These are phyloP conservation scores for Rhizopogon sp. DNA, from an alignment of 768 basidiomycete species.

Conservation along the genomic window DNA sequence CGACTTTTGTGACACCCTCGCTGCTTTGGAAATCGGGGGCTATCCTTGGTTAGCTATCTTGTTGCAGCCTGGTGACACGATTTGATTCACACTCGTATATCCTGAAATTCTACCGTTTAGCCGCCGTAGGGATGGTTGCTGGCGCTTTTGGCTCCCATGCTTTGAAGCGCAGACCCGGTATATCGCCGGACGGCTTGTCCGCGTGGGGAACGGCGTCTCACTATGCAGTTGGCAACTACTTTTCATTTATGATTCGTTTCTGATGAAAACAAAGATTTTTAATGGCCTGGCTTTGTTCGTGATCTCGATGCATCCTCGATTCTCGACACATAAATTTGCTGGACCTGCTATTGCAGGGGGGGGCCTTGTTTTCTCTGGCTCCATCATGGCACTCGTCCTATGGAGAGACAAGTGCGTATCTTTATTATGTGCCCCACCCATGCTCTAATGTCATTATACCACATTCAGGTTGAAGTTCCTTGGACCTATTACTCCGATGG, in stretches of 20 bases:
- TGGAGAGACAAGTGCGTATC: slow-evolving; percentile 36
- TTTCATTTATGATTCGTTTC: slow-evolving; percentile 1
- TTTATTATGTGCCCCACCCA: background rate
- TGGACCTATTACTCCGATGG: slow-evolving; percentile 66
- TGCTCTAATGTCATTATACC: slow-evolving; percentile 3
- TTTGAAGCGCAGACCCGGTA: slow-evolving; percentile 40
- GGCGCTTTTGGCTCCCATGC: slow-evolving; percentile 71
- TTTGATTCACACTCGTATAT: background rate
- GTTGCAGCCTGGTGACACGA: background rate
- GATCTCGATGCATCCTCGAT: slow-evolving; percentile 58
- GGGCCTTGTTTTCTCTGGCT: slow-evolving; percentile 55
- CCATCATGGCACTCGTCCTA: slow-evolving; percentile 52
- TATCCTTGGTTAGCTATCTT: slow-evolving; percentile 30
- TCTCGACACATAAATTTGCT: slow-evolving; percentile 55
- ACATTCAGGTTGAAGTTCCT: slow-evolving; percentile 39
- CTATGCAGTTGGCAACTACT: slow-evolving; percentile 49
- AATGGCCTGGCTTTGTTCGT: slow-evolving; percentile 65
- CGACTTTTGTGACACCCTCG: slow-evolving; percentile 9
- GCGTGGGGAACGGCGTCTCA: slow-evolving; percentile 61
- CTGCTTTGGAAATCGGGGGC: slow-evolving; percentile 41
- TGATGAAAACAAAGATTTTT: slow-evolving; percentile 42
- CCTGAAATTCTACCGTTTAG: slow-evolving; percentile 14
- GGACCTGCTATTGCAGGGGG: slow-evolving; percentile 63
- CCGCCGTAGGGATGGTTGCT: slow-evolving; percentile 46
- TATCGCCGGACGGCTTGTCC: slow-evolving; percentile 46